phyloP scores from a whole-genome alignment of 164 flowering plant genomes.

The Echeveria elegans region DNA sequence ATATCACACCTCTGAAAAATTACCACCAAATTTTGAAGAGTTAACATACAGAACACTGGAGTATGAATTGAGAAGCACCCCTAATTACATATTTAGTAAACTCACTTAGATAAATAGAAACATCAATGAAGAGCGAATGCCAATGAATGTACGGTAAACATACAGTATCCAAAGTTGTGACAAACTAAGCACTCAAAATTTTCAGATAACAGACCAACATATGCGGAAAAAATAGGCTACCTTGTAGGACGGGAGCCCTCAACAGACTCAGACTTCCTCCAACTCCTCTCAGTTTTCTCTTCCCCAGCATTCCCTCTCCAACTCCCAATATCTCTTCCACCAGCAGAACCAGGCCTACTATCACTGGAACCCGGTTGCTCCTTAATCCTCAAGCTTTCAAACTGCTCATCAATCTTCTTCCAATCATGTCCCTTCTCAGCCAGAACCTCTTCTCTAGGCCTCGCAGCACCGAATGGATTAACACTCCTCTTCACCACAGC shows the following conservation, averaged over 20 bases:
- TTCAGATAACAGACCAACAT: background rate
- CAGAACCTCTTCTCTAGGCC: constrained; percentile 95
- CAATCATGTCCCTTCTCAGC: constrained; percentile 87
- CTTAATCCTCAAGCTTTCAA: constrained; percentile 60
- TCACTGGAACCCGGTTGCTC: constrained; percentile 21
- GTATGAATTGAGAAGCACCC: too few relatives aligned
- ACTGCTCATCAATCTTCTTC: constrained; percentile 88
- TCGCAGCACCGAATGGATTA: constrained; percentile 81
- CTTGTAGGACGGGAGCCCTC: constrained; percentile 18
- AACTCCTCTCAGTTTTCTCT: constrained; percentile 34
- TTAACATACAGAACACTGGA: too few relatives aligned
- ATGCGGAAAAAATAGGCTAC: constrained; percentile 11
- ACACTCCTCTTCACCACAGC: background rate
- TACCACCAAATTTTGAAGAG: too few relatives aligned
- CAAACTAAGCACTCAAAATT: too few relatives aligned
- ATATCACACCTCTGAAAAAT: too few relatives aligned
- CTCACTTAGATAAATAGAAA: too few relatives aligned
- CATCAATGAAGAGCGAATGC: too few relatives aligned
- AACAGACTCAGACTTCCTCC: constrained; percentile 56
- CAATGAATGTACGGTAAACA: background rate
- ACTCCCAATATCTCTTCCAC: constrained; percentile 14
- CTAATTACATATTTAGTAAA: too few relatives aligned
- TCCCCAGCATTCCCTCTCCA: constrained; percentile 38
- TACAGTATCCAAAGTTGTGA: too few relatives aligned
- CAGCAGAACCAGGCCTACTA: constrained; percentile 13